These are phyloP conservation scores for Aspergillus oerlinghausenensis DNA, from an alignment of 2,329 filamentous ascomycete species.

Conservation along the genomic window DNA sequence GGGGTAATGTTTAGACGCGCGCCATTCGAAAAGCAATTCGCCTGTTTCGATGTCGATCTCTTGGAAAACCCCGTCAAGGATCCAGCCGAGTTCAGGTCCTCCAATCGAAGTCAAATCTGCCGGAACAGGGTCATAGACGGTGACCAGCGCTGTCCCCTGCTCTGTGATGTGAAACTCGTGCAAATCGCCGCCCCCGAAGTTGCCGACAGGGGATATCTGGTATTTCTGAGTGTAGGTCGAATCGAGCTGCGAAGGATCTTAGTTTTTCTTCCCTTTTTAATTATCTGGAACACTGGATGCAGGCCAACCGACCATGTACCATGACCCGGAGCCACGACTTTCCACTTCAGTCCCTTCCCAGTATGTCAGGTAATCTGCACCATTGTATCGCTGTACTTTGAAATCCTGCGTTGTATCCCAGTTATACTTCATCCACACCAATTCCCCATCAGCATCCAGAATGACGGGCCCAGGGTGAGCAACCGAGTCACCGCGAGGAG, in stretches of 20 bases:
- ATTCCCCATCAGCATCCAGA: conserved; percentile 21
- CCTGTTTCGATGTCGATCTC: conserved; percentile 43
- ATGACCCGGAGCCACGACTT: conserved; percentile 18
- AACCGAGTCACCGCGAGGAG: conserved; percentile 29
- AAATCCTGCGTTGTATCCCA: conserved; percentile 24
- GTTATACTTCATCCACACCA: conserved; percentile 24
- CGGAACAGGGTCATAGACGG: conserved; percentile 25
- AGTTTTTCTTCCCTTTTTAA: background rate
- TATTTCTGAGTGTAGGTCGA: conserved; percentile 19
- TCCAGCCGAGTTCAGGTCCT: conserved; percentile 36
- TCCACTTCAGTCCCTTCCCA: conserved; percentile 22
- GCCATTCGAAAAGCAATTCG: conserved; percentile 42
- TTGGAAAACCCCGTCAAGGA: conserved; percentile 40
- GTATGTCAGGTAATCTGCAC: conserved; percentile 21
- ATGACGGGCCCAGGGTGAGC: conserved; percentile 24
- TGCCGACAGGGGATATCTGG: conserved; percentile 16
- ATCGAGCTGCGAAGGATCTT: conserved; percentile 15
- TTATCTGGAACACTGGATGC: background rate
- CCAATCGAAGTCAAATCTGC: conserved; percentile 30
- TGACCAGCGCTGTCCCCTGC: conserved; percentile 27
- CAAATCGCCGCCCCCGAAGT: conserved; percentile 23
- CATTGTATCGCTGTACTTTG: conserved; percentile 21
- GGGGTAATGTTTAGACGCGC: conserved; percentile 29
- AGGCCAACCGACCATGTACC: conserved; percentile 20
- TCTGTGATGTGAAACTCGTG: conserved; percentile 33